Evolutionary conservation across 305 asterid genomes (phyloP).

Genomic region (Galium porrigens): DNA sequence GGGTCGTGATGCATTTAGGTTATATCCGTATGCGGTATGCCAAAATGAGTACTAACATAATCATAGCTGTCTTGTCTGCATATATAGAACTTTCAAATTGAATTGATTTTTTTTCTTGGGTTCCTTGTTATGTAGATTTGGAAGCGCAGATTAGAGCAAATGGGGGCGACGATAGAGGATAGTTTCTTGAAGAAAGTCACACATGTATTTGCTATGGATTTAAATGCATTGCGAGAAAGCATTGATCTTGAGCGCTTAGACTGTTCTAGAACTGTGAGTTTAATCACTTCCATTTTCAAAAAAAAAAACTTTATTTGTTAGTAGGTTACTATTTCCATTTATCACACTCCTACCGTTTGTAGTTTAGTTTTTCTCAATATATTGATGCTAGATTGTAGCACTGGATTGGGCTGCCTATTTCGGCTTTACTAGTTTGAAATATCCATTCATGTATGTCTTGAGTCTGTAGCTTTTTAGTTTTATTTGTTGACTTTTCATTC

Average conservation of each 20-base stretch:
- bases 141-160: conserved; percentile 66
- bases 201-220: conserved; percentile 60
- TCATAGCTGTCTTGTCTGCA: neutral
- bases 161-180: conserved; percentile 59
- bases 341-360: neutral
- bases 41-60: neutral
- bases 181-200: conserved; percentile 38
- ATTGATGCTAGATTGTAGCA: neutral
- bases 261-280: conserved; percentile 50
- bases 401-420: neutral
- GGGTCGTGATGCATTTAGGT: too few species aligned
- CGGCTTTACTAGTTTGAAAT: neutral
- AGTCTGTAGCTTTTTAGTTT: neutral
- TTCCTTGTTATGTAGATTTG: conserved; percentile 40
- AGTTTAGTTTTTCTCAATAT: neutral
- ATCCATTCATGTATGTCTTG: neutral
- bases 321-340: neutral
- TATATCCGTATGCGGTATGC: too few species aligned
- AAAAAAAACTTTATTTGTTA: neutral
- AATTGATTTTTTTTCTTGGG: neutral
- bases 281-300: neutral
- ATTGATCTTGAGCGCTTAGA: conserved; percentile 31
- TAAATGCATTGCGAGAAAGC: conserved; percentile 31
- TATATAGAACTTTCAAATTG: neutral
- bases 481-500: conserved; percentile 7